phyloP scores from a whole-genome alignment of 495 filamentous ascomycete species.

The Tuber brumale region DNA sequence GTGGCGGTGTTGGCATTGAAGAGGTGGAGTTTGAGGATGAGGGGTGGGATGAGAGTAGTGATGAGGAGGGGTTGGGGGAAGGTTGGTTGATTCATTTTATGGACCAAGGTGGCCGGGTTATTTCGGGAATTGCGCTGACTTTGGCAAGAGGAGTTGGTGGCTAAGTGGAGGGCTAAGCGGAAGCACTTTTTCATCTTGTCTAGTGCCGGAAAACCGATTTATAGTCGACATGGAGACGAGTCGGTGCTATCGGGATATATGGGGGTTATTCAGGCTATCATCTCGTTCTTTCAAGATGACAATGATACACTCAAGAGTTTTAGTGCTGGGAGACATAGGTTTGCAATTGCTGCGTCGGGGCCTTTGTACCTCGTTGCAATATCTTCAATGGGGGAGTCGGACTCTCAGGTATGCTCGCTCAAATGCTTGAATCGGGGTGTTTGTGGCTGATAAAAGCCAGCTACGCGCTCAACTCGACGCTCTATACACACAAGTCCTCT shows the following conservation, averaged over 20 bases:
- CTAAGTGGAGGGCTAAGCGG: constrained; percentile 52
- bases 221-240: constrained; percentile 86
- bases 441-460: constrained; percentile 47
- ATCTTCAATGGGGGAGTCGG: constrained; percentile 83
- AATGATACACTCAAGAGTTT: constrained; percentile 72
- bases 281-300: constrained; percentile 85
- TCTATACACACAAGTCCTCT: constrained; percentile 95
- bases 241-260: constrained; percentile 83
- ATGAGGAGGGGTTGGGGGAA: constrained; percentile 47
- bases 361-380: constrained; percentile 91
- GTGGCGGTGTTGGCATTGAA: constrained; percentile 62
- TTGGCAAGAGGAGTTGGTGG: constrained; percentile 25
- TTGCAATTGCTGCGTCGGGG: constrained; percentile 74
- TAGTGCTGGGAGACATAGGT: constrained; percentile 71
- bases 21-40: constrained; percentile 70
- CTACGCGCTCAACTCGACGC: constrained; percentile 84
- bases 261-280: constrained; percentile 90
- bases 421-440: background rate
- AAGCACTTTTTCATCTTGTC: constrained; percentile 97
- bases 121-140: constrained; percentile 14
- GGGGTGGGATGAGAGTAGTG: constrained; percentile 53
- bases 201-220: constrained; percentile 96
- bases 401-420: constrained; percentile 42
- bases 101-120: constrained; percentile 50
- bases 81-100: constrained; percentile 46